A percentile compares a stretch with the other conserved stretches of the same genome.
phyloP scores from a whole-genome alignment of 73 alveolate genomes.

The Uronychia setigera region DNA sequence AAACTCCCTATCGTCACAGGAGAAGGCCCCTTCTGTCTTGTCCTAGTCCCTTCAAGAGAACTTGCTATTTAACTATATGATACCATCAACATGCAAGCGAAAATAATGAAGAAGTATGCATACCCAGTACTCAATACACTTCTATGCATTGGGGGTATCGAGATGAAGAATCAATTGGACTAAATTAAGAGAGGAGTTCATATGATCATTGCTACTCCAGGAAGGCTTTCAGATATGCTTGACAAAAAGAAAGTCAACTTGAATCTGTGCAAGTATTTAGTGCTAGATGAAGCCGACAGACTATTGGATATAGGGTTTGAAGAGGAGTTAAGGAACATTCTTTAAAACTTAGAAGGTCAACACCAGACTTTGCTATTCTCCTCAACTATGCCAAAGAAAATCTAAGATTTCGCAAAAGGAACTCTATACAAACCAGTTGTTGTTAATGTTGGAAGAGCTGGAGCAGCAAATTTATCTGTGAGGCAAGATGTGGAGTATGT shows the following conservation, averaged over 20 bases:
- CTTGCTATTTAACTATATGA: slow-evolving; percentile 59
- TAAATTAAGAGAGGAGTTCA: slow-evolving; percentile 3
- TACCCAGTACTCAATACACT: slow-evolving; percentile 23
- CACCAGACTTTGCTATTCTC: slow-evolving; percentile 95
- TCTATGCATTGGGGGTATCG: slow-evolving; percentile 1
- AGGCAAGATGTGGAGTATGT: slow-evolving; percentile 91
- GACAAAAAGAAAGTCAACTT: slow-evolving; percentile 85
- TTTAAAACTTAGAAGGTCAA: slow-evolving; percentile 86
- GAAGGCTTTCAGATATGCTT: slow-evolving; percentile 20
- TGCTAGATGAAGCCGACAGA: slow-evolving; percentile 99
- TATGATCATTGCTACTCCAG: slow-evolving; percentile 34
- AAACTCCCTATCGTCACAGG: slow-evolving; percentile 20
- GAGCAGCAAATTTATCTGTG: slow-evolving; percentile 90
- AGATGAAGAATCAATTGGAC: slow-evolving; percentile 8
- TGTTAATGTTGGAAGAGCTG: slow-evolving; percentile 95
- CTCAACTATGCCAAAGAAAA: slow-evolving; percentile 97
- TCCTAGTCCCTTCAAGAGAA: slow-evolving; percentile 92
- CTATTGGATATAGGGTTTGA: slow-evolving; percentile 99
- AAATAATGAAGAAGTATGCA: background rate
- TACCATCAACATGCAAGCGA: slow-evolving; percentile 9
- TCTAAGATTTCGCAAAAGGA: slow-evolving; percentile 93
- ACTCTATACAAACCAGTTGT: slow-evolving; percentile 82
- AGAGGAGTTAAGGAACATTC: slow-evolving; percentile 93
- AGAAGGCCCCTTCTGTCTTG: slow-evolving; percentile 75
- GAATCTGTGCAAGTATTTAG: slow-evolving; percentile 93